Evolutionary conservation across 768 basidiomycete species (phyloP).

Genomic region (Coprinellus micaceus): DNA sequence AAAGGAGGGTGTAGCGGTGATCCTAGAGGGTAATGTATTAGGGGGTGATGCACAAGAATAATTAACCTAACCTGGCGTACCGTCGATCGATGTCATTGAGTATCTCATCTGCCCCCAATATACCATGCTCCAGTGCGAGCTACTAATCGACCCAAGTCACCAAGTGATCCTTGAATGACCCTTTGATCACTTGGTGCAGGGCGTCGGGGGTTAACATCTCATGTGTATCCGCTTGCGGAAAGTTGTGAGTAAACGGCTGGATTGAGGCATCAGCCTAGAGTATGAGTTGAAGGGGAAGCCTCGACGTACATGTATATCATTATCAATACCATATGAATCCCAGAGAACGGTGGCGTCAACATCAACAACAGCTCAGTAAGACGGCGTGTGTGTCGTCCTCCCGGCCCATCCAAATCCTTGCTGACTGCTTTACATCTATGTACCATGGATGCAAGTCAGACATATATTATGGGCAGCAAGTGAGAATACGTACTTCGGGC

Average conservation of each 20-base stretch:
- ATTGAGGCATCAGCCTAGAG: background rate
- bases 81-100: conserved; percentile 29
- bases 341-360: conserved; percentile 22
- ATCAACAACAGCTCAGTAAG: conserved; percentile 20
- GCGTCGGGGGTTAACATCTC: conserved; percentile 28
- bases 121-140: conserved; percentile 15
- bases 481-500: conserved; percentile 23
- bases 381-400: conserved; percentile 12
- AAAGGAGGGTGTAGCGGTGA: conserved; percentile 24
- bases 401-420: conserved; percentile 23
- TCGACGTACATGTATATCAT: conserved; percentile 28
- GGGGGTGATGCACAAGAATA: background rate
- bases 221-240: conserved; percentile 35
- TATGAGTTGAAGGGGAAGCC: background rate
- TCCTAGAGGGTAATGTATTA: conserved; percentile 15
- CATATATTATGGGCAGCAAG: conserved; percentile 6
- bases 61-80: conserved; percentile 13
- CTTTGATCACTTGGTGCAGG: conserved; percentile 34
- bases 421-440: conserved; percentile 18
- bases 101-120: conserved; percentile 17
- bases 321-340: conserved; percentile 30
- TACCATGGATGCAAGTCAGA: conserved; percentile 8
- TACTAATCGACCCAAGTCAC: conserved; percentile 30
- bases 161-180: conserved; percentile 36
- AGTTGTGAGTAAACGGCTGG: conserved; percentile 33